Conservation (phyloP, 2,329 filamentous ascomycete species). For the Pyricularia grisea region DNA sequence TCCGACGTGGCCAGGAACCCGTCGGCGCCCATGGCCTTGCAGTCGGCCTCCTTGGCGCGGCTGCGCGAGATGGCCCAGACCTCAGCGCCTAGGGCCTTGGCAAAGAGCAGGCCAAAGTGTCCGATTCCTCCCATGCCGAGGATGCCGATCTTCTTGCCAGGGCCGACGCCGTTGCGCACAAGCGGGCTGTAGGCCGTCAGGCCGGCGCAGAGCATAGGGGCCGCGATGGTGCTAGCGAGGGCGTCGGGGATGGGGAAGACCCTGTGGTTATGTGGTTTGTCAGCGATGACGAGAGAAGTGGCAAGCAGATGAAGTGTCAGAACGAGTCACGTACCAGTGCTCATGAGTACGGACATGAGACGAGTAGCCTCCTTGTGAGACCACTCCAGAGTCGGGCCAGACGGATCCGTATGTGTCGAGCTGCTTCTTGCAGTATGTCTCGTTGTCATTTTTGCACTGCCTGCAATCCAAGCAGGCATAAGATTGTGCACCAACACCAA, state of each 20-base stretch:
- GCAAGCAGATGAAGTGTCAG: background rate
- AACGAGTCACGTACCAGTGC: conserved; percentile 44
- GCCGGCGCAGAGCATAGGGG: conserved; percentile 78
- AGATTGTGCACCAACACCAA: conserved; percentile 61
- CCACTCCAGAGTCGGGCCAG: conserved; percentile 38
- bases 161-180: conserved; percentile 63
- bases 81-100: conserved; percentile 56
- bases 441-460: conserved; percentile 56
- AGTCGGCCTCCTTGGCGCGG: conserved; percentile 51
- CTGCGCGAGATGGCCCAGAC: conserved; percentile 53
- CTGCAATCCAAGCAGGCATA: conserved; percentile 56
- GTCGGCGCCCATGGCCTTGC: conserved; percentile 48
- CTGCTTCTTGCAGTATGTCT: conserved; percentile 58
- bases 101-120: conserved; percentile 62
- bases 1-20: conserved; percentile 50
- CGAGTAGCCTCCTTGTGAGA: conserved; percentile 48
- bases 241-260: conserved; percentile 67
- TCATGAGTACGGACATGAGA: conserved; percentile 47
- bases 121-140: conserved; percentile 65
- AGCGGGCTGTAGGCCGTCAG: conserved; percentile 73
- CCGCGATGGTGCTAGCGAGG: conserved; percentile 52
- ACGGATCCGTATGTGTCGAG: conserved; percentile 50
- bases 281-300: background rate
- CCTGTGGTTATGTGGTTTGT: conserved; percentile 21
- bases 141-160: conserved; percentile 70